Evolutionary conservation across 345 rosid genomes (phyloP).

Genomic region (Eutrema yunnanense): DNA sequence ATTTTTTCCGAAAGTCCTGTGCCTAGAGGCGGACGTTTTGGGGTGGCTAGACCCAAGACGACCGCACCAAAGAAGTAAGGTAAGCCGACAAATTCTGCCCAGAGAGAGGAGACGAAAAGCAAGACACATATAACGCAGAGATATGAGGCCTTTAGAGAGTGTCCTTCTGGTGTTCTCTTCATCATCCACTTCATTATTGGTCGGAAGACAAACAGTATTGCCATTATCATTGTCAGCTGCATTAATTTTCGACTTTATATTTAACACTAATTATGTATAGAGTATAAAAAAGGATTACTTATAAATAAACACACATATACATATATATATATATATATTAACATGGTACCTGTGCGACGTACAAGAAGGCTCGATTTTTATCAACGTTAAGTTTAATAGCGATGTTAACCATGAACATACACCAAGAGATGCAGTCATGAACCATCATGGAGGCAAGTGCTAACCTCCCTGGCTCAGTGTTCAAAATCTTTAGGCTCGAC

Average conservation of each 20-base stretch:
- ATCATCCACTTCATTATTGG: slow-evolving; percentile 42
- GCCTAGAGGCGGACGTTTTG: slow-evolving; percentile 30
- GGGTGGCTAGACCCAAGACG: slow-evolving; percentile 37
- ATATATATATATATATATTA: not conserved
- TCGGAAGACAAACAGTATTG: slow-evolving; percentile 25
- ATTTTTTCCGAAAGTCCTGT: slow-evolving; percentile 30
- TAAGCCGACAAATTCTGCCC: slow-evolving; percentile 23
- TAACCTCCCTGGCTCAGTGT: slow-evolving; percentile 44
- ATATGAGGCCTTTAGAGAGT: slow-evolving; percentile 26
- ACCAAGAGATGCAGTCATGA: slow-evolving; percentile 24
- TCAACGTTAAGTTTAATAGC: slow-evolving; percentile 6
- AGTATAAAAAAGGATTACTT: not conserved
- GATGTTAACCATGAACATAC: slow-evolving; percentile 1
- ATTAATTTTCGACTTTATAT: not conserved
- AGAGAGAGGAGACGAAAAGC: slow-evolving; percentile 18
- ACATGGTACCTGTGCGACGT: slow-evolving; percentile 10
- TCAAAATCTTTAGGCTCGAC: slow-evolving; percentile 38
- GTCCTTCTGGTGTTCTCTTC: slow-evolving; percentile 37
- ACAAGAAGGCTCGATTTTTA: not conserved
- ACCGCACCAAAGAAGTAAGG: slow-evolving; percentile 33
- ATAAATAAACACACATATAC: not conserved
- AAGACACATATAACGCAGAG: slow-evolving; percentile 18
- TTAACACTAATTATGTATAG: no score
- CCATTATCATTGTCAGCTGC: slow-evolving; percentile 20
- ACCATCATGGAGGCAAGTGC: slow-evolving; percentile 46